These are phyloP conservation scores for Remersonia thermophila DNA, from an alignment of 2,329 filamentous ascomycete genomes.

Conservation along the genomic window DNA sequence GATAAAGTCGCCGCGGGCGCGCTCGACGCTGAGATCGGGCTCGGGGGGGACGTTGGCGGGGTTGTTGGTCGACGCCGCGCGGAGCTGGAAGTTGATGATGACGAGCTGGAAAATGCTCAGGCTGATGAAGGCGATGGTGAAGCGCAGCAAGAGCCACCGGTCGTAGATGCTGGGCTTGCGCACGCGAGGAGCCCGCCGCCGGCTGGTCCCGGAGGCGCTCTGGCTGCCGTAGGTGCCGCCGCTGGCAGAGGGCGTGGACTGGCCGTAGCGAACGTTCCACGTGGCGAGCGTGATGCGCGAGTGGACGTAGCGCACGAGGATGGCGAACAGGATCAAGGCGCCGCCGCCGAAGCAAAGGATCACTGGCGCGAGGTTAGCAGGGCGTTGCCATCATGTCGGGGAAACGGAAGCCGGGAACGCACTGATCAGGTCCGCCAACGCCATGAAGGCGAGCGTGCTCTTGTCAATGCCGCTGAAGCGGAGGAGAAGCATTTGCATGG, in stretches of 20 bases:
- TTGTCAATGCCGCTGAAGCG: conserved; percentile 7
- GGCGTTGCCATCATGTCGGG: neutral
- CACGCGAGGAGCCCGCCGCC: neutral
- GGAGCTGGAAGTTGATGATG: conserved; percentile 27
- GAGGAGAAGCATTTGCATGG: conserved; percentile 12
- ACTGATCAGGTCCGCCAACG: conserved; percentile 16
- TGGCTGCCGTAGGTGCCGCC: conserved; percentile 4
- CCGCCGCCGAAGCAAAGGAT: conserved; percentile 26
- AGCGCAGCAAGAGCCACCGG: conserved; percentile 31
- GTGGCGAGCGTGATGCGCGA: conserved; percentile 22
- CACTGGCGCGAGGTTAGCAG: conserved; percentile 20
- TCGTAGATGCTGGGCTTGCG: conserved; percentile 28
- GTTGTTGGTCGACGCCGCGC: conserved; percentile 22
- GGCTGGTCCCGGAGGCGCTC: neutral
- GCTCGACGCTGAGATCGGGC: conserved; percentile 23
- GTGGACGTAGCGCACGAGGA: conserved; percentile 29
- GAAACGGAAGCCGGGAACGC: conserved; percentile 1
- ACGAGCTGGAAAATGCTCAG: conserved; percentile 27
- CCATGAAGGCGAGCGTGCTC: conserved; percentile 12
- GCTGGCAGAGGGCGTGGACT: too few relatives aligned
- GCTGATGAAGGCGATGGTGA: conserved; percentile 31
- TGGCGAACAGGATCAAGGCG: conserved; percentile 25
- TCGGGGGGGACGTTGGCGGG: conserved; percentile 17
- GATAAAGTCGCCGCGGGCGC: conserved; percentile 21
- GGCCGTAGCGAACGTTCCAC: conserved; percentile 24